Conservation (phyloP, 148 eudicot genomes). For the Pouteria glomerata region DNA sequence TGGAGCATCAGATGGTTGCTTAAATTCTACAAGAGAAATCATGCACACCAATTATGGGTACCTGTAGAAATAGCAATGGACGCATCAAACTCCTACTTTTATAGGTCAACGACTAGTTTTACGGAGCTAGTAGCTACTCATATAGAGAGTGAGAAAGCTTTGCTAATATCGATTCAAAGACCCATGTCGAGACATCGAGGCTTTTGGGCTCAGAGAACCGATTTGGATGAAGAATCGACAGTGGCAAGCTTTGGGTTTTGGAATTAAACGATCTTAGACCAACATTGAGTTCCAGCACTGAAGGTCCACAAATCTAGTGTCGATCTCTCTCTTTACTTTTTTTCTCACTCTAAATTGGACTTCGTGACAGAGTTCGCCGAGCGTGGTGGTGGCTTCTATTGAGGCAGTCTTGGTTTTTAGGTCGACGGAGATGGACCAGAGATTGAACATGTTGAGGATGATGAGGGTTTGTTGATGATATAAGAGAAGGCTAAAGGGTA, state of each 20-base stretch:
- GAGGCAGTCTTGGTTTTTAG: no score
- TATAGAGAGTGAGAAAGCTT: no score
- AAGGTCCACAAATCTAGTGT: background rate
- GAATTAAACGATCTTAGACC: conserved; percentile 53
- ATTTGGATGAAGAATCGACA: conserved; percentile 29
- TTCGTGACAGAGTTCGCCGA: no score
- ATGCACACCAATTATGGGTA: conserved; percentile 38
- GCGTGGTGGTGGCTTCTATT: no score
- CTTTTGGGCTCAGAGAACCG: conserved; percentile 43
- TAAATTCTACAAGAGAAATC: conserved; percentile 19
- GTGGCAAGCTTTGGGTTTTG: conserved; percentile 33
- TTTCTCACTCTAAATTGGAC: background rate
- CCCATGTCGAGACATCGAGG: conserved; percentile 76
- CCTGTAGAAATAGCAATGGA: conserved; percentile 31
- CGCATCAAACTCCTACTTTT: conserved; percentile 38
- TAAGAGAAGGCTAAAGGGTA: no score
- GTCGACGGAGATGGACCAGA: no score
- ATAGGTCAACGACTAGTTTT: conserved; percentile 22
- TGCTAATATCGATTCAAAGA: no score
- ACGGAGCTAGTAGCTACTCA: no score
- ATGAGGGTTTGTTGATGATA: no score
- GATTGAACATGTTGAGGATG: no score
- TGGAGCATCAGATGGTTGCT: conserved; percentile 34
- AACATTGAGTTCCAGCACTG: conserved; percentile 34
- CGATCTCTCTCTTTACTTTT: background rate